Evolutionary conservation across 352 stramenopile genomes (phyloP), one percentile per base, ranked within the genome.

Genomic region (Aphanomyces astaci): DNA sequence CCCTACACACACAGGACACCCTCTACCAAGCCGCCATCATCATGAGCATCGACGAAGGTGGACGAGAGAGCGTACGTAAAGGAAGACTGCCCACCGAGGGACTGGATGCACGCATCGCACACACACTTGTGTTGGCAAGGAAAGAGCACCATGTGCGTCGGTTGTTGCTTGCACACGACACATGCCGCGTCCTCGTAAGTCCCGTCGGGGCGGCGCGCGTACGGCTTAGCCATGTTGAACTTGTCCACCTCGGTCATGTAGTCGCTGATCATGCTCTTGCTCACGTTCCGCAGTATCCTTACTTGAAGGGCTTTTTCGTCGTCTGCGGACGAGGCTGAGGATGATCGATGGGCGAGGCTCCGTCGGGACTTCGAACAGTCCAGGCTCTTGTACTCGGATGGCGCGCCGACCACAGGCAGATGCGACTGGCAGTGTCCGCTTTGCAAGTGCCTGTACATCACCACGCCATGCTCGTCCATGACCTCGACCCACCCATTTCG

Each of bases 61-160:
- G 0, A 63, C 25, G 43, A 57, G 24, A 72, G 28, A n/a, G 9
- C 63, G 60, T 75, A 86, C 79, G 76, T 81, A n/a, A 73, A 54
- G 2, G 46, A 40, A 9, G 70, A 28, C 4, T 73, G 60, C 1
- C 67, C 53, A 19, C 67, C 66, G 43, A 33, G 75, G 5, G 69
- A 52, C 5, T 73, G 45, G 54, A 87, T 75, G 71, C 82, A 88
- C 22, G 66, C 54, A 36, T 86, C 75, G 71, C 82, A 90, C 17
- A 84, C 77, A 63, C 78, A 86, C 68, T 81, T 77, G 73, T 90
- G 82, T 69, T 88, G 76, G 31, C 82, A 90, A 19, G 78, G 78
- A 71, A 84, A 88, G 67, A 88, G 79, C 7, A 88, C 78, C 28
- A 73, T 73, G 0, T 51, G 76, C 1, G 76, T 78, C 24, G 28